A percentile compares a stretch with the other conserved stretches of the same genome.
phyloP scores from a whole-genome alignment of 208 protist species.

The Sergeia podlipaevii region DNA sequence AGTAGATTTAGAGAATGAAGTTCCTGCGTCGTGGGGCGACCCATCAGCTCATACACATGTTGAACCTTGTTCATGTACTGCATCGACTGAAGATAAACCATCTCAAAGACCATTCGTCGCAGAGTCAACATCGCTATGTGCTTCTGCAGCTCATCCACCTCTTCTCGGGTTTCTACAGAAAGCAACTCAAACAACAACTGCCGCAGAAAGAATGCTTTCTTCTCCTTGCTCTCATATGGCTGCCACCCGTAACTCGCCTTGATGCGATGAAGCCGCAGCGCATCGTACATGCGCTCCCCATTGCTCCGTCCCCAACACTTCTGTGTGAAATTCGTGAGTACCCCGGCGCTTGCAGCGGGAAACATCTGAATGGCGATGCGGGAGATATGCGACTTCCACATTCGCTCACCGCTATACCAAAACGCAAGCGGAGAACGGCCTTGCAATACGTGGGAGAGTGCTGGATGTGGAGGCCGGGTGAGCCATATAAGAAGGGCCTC shows the following conservation, averaged over 20 bases:
- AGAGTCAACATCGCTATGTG: constrained; percentile 54
- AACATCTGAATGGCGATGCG: constrained; percentile 66
- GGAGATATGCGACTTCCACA: constrained; percentile 78
- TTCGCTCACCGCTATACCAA: constrained; percentile 81
- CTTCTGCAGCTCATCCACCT: constrained; percentile 55
- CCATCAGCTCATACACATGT: constrained; percentile 58
- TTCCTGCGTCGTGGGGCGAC: constrained; percentile 58
- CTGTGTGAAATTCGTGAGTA: constrained; percentile 91
- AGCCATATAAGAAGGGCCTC: constrained; percentile 69
- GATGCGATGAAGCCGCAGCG: constrained; percentile 64
- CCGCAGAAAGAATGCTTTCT: constrained; percentile 82
- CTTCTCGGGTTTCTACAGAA: constrained; percentile 44
- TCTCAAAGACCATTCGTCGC: constrained; percentile 77
- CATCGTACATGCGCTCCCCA: constrained; percentile 85
- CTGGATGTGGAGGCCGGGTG: constrained; percentile 59
- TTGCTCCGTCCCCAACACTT: constrained; percentile 88
- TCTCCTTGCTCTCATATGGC: constrained; percentile 77
- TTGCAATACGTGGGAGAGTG: constrained; percentile 73
- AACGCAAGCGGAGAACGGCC: constrained; percentile 52
- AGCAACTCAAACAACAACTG: constrained; percentile 80
- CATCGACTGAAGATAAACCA: constrained; percentile 85
- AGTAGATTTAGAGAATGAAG: constrained; percentile 58
- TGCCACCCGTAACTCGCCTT: constrained; percentile 71
- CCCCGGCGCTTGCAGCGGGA: constrained; percentile 64
- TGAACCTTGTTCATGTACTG: constrained; percentile 87